These are phyloP conservation scores for Macadamia tetraphylla DNA, from an alignment of 164 flowering plant genomes.

Conservation along the genomic window DNA sequence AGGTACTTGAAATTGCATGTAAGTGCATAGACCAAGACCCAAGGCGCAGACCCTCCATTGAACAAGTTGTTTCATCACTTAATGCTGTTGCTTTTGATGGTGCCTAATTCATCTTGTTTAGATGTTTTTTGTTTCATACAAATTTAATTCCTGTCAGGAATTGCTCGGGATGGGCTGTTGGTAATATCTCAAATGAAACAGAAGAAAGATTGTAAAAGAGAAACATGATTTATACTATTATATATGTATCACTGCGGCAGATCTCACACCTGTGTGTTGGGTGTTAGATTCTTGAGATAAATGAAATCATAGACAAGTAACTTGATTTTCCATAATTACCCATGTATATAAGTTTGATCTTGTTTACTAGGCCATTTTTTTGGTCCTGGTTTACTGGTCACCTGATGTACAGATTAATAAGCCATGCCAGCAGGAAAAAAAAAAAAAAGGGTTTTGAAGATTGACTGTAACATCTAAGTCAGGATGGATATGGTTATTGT, in stretches of 20 bases:
- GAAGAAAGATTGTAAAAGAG: conserved; percentile 6
- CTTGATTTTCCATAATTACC: conserved; percentile 4
- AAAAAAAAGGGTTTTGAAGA: too few relatives aligned
- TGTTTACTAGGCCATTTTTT: conserved; percentile 19
- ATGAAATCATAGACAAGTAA: background rate
- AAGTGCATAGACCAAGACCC: conserved; percentile 61
- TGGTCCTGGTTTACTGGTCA: conserved; percentile 3
- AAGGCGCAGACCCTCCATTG: conserved; percentile 56
- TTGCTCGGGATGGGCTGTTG: background rate
- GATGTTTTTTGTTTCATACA: background rate
- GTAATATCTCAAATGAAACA: background rate
- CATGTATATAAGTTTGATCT: conserved; percentile 13
- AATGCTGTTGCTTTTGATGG: conserved; percentile 30
- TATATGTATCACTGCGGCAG: background rate
- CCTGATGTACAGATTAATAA: too few relatives aligned
- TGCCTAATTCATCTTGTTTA: conserved; percentile 10
- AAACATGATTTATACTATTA: background rate
- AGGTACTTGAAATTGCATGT: conserved; percentile 60
- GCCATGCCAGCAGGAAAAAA: too few relatives aligned
- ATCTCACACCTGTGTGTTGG: background rate
- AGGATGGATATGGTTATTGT: too few relatives aligned
- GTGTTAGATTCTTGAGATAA: background rate
- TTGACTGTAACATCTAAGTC: too few relatives aligned
- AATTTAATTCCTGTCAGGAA: background rate
- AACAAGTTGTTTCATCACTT: conserved; percentile 65